Conservation (phyloP, 73 alveolate species). For the Tetrahymena malaccensis region DNA sequence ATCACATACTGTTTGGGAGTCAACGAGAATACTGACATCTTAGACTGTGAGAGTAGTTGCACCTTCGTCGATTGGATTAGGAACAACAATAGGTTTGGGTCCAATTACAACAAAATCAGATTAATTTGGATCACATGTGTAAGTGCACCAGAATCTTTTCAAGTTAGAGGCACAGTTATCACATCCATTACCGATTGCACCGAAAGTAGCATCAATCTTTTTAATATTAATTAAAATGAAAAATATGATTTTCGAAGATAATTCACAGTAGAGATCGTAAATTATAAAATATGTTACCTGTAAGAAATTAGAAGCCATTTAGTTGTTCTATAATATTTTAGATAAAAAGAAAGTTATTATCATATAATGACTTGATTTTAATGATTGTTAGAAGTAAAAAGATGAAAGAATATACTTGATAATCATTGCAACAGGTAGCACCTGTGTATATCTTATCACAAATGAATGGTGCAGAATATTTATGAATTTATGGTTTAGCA, state of each 20-base stretch:
- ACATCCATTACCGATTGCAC: constrained; percentile 56
- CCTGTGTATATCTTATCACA: not conserved
- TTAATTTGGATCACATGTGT: constrained; percentile 53
- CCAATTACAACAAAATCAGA: constrained; percentile 32
- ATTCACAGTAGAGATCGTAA: not conserved
- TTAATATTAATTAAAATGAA: not conserved
- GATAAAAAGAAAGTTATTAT: not conserved
- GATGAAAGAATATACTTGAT: not conserved
- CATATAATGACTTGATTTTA: not conserved
- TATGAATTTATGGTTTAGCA: not conserved
- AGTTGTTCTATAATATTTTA: not conserved
- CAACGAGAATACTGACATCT: constrained; percentile 37
- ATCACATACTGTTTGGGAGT: constrained; percentile 45
- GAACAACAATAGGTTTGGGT: constrained; percentile 29
- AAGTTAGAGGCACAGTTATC: constrained; percentile 55
- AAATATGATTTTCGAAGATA: not conserved
- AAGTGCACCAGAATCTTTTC: constrained; percentile 63
- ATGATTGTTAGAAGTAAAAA: not conserved
- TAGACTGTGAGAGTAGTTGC: constrained; percentile 21
- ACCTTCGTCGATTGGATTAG: constrained; percentile 36
- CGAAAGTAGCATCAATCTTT: constrained; percentile 46
- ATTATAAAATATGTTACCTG: not conserved
- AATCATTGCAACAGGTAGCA: not conserved
- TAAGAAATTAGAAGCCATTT: constrained; percentile 18
- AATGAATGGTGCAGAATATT: not conserved